A percentile compares a stretch with the other conserved stretches of the same genome.
Conservation (phyloP, 2,329 filamentous ascomycete species). For the Pestalotiopsis sp. region DNA sequence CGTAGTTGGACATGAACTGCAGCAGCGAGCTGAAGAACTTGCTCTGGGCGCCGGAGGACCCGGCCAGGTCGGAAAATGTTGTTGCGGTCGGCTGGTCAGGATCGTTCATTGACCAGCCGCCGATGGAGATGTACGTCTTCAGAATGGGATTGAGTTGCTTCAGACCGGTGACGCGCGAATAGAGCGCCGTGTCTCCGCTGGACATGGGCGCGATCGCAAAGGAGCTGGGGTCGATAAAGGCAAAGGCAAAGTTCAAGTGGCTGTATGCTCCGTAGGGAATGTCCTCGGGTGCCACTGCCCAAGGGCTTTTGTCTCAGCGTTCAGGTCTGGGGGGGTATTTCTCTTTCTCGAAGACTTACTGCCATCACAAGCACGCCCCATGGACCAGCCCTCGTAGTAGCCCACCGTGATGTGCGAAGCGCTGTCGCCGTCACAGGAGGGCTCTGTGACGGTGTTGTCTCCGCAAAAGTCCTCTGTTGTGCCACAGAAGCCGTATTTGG, state of each 20-base stretch:
- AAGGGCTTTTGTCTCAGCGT: neutral
- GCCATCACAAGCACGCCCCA: conserved; percentile 17
- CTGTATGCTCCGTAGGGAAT: conserved; percentile 30
- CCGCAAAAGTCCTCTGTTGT: conserved; percentile 18
- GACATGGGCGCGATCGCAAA: neutral
- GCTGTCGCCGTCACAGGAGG: neutral
- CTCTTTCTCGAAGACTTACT: neutral
- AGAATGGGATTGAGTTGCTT: too few relatives aligned
- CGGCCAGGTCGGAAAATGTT: conserved; percentile 29
- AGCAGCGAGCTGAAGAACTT: conserved; percentile 26
- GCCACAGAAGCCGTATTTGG: conserved; percentile 30
- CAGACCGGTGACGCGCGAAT: neutral
- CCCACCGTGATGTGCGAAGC: neutral
- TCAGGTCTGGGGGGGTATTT: neutral
- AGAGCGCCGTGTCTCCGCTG: neutral
- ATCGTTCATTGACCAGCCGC: conserved; percentile 9
- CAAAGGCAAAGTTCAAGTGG: conserved; percentile 39
- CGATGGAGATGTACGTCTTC: neutral
- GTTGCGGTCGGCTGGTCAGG: conserved; percentile 4
- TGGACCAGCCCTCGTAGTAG: neutral
- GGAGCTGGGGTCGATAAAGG: conserved; percentile 31
- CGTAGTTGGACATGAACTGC: conserved; percentile 24
- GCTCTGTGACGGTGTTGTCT: conserved; percentile 4
- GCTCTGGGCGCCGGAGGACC: conserved; percentile 12
- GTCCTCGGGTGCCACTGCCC: conserved; percentile 24